Base-by-base conservation (phyloP, 2,329 filamentous ascomycete genomes). In the Monosporascus sp. region DNA sequence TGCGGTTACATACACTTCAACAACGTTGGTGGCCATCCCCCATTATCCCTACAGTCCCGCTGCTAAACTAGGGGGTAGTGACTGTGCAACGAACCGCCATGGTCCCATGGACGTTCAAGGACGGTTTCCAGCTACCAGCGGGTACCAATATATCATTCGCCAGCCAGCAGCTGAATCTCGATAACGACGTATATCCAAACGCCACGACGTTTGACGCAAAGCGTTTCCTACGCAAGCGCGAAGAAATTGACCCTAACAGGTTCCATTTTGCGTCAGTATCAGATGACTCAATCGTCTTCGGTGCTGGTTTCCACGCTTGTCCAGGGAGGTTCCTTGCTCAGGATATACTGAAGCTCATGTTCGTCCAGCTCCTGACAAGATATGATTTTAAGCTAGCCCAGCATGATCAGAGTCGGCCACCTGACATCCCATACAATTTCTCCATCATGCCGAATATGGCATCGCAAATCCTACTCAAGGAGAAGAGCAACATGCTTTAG, bases 221-320 rank as follows among this genome's bases (percentile, higher is more conserved):
- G 9, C 56, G 62, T 5, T 62, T 56, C 48, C 45, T 53, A 11
- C 51, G 55, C 17, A 52, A 51, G 46, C 53, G 59, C 2, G 52
- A 59, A 31, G n/a, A 47, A 0, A 49, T 54, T 38, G 61, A 63
- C 20, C 49, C 55, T 0, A 61, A 49, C 57, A 56, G 59, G 27
- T 64, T 59, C 44, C 62, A 63, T 31, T 62, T 60, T 31, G 56
- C 56, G 7, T 64, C 54, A 17, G 55, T 61, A 11, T 54, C 56
- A 24, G 61, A 64, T 19, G 55, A 56, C 37, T 56, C 52, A 40
- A 22, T 62, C 3, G 52, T 48, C 8, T 62, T 52, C 46, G 61
- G 61, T 1, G 52, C 53, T 9, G 59, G 58, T 0, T 45, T 52
- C 7, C 62, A 64, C 38, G 61, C 61, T 8, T 64, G 62, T 24